phyloP scores from a whole-genome alignment of 2,329 filamentous ascomycete genomes.

The Penicillium sclerotigenum region DNA sequence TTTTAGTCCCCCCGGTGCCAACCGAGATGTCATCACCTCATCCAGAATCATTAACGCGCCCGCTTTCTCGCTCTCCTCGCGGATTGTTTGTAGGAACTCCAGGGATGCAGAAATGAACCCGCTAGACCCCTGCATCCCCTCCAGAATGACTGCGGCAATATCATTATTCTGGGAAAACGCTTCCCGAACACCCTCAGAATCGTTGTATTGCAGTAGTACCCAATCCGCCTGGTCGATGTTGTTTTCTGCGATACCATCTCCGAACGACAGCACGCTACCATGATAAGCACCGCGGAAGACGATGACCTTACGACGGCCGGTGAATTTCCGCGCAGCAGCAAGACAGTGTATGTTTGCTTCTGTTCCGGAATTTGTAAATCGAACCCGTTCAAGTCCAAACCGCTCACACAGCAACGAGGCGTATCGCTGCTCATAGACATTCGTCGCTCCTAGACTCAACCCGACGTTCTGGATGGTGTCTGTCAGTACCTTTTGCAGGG shows the following conservation, averaged over 20 bases:
- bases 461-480: conserved; percentile 47
- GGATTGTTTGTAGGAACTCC: conserved; percentile 54
- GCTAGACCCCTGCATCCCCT: conserved; percentile 63
- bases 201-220: conserved; percentile 62
- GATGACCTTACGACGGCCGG: conserved; percentile 40
- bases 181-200: conserved; percentile 46
- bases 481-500: conserved; percentile 51
- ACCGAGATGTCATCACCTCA: conserved; percentile 67
- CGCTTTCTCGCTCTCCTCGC: conserved; percentile 46
- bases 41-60: conserved; percentile 64
- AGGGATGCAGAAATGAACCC: conserved; percentile 53
- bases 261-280: conserved; percentile 53
- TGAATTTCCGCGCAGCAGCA: conserved; percentile 51
- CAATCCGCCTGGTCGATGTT: conserved; percentile 53
- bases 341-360: conserved; percentile 63
- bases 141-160: conserved; percentile 63
- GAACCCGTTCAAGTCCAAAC: conserved; percentile 52
- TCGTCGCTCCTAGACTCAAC: conserved; percentile 55
- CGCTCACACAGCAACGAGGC: conserved; percentile 53
- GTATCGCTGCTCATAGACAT: conserved; percentile 50
- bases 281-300: conserved; percentile 55
- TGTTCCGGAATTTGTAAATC: conserved; percentile 65
- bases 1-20: conserved; percentile 30
- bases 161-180: conserved; percentile 1
- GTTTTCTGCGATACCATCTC: conserved; percentile 9